These are phyloP conservation scores for Symmetrospora coprosmae DNA, from an alignment of 768 basidiomycete genomes.

Conservation along the genomic window DNA sequence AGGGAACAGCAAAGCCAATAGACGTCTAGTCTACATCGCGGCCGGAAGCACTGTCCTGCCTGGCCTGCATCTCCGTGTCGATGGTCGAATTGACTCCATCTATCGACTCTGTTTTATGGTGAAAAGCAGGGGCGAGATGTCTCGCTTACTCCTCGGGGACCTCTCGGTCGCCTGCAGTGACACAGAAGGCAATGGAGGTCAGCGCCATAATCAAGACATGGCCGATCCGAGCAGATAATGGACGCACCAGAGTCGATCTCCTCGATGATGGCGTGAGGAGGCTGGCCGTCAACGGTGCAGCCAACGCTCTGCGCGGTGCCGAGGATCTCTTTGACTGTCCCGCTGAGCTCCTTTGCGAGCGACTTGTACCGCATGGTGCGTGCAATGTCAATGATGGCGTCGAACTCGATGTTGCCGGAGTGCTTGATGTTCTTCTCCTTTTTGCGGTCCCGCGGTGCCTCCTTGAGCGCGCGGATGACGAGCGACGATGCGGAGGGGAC, in stretches of 20 bases:
- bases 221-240: constrained; percentile 40
- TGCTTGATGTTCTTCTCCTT: constrained; percentile 99
- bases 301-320: constrained; percentile 94
- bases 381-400: constrained; percentile 88
- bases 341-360: constrained; percentile 75
- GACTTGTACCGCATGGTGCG: constrained; percentile 92
- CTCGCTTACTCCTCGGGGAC: constrained; percentile 23
- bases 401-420: constrained; percentile 62
- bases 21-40: too few species aligned
- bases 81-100: too few species aligned
- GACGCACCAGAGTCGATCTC: constrained; percentile 41
- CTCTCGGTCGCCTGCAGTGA: constrained; percentile 20
- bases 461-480: constrained; percentile 95
- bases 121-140: too few species aligned
- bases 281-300: constrained; percentile 86
- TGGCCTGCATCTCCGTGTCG: too few species aligned
- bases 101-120: too few species aligned
- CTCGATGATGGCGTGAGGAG: constrained; percentile 49
- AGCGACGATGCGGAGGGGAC: constrained; percentile 95
- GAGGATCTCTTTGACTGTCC: constrained; percentile 90
- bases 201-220: too few species aligned
- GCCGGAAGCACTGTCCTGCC: too few species aligned
- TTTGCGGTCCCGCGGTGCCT: constrained; percentile 97
- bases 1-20: too few species aligned
- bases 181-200: neutral